Evolutionary conservation across 2,329 filamentous ascomycete species (phyloP).

Genomic region (Talaromyces islandicus): DNA sequence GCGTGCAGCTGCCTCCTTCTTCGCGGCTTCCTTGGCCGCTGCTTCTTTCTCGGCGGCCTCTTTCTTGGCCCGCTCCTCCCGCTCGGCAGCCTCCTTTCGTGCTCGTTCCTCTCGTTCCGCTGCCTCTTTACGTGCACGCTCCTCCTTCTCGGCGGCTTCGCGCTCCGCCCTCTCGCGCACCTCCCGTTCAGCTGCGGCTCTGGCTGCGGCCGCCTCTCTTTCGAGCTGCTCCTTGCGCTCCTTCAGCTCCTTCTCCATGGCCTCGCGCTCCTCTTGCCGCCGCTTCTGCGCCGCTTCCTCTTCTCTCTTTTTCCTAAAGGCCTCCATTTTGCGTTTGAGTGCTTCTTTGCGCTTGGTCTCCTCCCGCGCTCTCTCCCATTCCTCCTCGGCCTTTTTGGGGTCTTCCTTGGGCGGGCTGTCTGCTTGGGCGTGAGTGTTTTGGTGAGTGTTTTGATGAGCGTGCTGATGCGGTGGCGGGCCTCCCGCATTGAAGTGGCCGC

Average conservation of each 20-base stretch:
- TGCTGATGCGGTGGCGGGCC: constrained; percentile 15
- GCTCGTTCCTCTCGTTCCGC: too few species aligned
- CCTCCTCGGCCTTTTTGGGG: constrained; percentile 7
- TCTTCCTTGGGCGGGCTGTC: constrained; percentile 1
- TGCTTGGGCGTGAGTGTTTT: background rate
- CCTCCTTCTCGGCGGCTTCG: constrained; percentile 11
- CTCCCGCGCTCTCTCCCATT: constrained; percentile 10
- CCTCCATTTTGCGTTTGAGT: constrained; percentile 13
- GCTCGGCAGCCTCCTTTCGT: too few species aligned
- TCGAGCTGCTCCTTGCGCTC: constrained; percentile 37
- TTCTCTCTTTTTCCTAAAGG: constrained; percentile 11
- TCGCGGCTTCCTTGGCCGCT: constrained; percentile 18
- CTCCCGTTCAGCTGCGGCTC: constrained; percentile 18
- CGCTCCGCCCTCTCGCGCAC: constrained; percentile 12
- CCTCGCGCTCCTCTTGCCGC: constrained; percentile 33
- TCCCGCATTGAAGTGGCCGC: constrained; percentile 28
- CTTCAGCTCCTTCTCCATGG: constrained; percentile 33
- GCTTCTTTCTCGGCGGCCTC: constrained; percentile 22
- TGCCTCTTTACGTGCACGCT: constrained; percentile 28
- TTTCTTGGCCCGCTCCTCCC: constrained; percentile 22
- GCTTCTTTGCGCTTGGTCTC: constrained; percentile 13
- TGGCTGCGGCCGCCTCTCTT: constrained; percentile 21
- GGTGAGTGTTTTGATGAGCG: constrained; percentile 3
- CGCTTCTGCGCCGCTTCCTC: constrained; percentile 29
- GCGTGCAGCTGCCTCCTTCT: constrained; percentile 23